These are phyloP conservation scores for Lentinula sp. DNA, from an alignment of 768 basidiomycete genomes.

Conservation along the genomic window DNA sequence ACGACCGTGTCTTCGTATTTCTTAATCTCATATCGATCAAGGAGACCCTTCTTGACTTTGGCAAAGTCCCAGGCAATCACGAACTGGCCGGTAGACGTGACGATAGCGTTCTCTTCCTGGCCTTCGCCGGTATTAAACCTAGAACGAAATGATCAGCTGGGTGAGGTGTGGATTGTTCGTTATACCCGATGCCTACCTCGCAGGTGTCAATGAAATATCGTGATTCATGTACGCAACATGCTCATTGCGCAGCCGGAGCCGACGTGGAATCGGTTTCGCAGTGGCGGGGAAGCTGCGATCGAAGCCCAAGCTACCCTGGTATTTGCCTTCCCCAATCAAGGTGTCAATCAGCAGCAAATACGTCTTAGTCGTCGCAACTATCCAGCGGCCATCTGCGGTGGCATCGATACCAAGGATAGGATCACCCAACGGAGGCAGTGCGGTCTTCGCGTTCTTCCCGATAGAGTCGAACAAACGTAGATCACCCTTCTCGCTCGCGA, in stretches of 20 bases:
- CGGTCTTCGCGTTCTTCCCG: slow-evolving; percentile 99
- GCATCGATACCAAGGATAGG: slow-evolving; percentile 94
- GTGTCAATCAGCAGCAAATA: slow-evolving; percentile 94
- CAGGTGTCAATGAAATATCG: slow-evolving; percentile 83
- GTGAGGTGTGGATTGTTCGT: slow-evolving; percentile 2
- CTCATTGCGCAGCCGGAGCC: slow-evolving; percentile 83
- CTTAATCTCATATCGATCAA: slow-evolving; percentile 95
- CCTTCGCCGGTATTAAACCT: slow-evolving; percentile 93
- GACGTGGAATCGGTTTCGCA: slow-evolving; percentile 85
- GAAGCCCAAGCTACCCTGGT: slow-evolving; percentile 79
- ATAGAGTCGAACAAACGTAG: slow-evolving; percentile 92
- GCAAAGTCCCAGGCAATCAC: slow-evolving; percentile 97
- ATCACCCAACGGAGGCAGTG: slow-evolving; percentile 90
- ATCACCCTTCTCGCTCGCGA: slow-evolving; percentile 95
- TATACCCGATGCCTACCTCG: slow-evolving; percentile 50
- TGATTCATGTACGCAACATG: slow-evolving; percentile 94
- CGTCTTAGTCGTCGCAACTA: slow-evolving; percentile 93
- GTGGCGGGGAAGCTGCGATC: slow-evolving; percentile 94
- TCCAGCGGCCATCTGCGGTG: slow-evolving; percentile 88
- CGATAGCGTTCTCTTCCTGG: slow-evolving; percentile 89
- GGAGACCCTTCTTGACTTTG: slow-evolving; percentile 87
- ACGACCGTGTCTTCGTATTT: slow-evolving; percentile 92
- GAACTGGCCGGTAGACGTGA: slow-evolving; percentile 88
- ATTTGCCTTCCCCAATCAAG: slow-evolving; percentile 85
- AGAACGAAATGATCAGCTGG: slow-evolving; percentile 8